Evolutionary conservation across 2,329 filamentous ascomycete genomes (phyloP), one percentile per base, ranked within the genome.

Genomic region (Verticillium nonalfalfae): DNA sequence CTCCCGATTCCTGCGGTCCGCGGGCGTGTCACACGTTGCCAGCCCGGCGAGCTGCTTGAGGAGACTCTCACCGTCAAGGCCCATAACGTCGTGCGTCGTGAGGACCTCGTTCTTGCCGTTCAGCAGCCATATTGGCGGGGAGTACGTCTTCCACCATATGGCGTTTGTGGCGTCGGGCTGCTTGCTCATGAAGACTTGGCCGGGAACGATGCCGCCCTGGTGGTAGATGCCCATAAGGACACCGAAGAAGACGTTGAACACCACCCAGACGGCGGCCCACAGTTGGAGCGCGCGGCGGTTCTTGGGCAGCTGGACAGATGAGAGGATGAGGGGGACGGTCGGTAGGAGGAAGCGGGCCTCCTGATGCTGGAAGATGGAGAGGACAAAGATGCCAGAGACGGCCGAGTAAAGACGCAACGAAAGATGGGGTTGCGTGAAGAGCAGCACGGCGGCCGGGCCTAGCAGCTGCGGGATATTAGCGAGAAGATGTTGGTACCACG

Each of bases 141-240:
- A 90, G 71, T 93, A 93, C 1, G 90, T 93, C 73, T 93, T 93
- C 90, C 90, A 94, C 90, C 90, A 94, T 58, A 90, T 80, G 3
- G 88, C 88, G 38, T 88, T 81, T 1, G 86, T 87, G 9, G 89
- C 85, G 65, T 89, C 87, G 4, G 85, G 81, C 66, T 90, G 87
- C 60, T 84, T 84, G 69, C 86, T 89, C 69, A 94, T 80, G 70
- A 91, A 91, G 0, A 90, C 85, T 69, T 94, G 90, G 7, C 85
- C 86, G 0, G 90, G 89, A 1, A 94, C 82, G 33, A 93, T 85
- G 54, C 90, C 90, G 34, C 89, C 90, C 75, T 94, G 90, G 72
- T 94, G 90, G 70, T 91, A 94, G 4, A 85, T 78, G n/a, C 90
- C 90, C 88, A 93, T 93, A 56, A 94, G 72, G 0, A 88, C 70